Evolutionary conservation across 192 early-diverging fungal species (phyloP).

Genomic region (Pecoramyces ruminantium): DNA sequence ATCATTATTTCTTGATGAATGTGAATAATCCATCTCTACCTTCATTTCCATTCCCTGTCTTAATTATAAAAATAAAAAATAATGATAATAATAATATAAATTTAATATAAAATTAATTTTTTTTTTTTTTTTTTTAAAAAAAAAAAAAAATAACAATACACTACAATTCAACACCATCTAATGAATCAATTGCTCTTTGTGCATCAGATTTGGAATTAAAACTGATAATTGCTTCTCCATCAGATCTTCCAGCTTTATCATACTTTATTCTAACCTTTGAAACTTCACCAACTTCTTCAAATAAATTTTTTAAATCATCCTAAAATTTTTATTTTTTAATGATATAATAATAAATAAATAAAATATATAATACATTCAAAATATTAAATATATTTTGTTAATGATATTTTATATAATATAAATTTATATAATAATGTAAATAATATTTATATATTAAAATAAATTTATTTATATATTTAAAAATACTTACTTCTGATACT

Average conservation of each 20-base stretch:
- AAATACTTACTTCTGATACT: not conserved
- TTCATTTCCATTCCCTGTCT: not conserved
- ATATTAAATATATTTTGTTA: too few species aligned
- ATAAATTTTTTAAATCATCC: not conserved
- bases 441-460: too few species aligned
- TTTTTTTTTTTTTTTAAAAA: too few species aligned
- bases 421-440: too few species aligned
- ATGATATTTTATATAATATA: too few species aligned
- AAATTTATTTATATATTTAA: too few species aligned
- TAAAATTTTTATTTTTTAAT: not conserved
- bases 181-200: not conserved
- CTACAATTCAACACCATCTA: not conserved
- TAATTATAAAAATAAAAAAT: not conserved
- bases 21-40: not conserved
- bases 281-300: not conserved
- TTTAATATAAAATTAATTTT: too few species aligned
- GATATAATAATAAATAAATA: too few species aligned
- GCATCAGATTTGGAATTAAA: not conserved
- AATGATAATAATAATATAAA: not conserved
- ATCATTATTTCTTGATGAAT: not conserved
- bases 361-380: too few species aligned
- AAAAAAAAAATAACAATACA: too few species aligned
- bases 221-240: not conserved
- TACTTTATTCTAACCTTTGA: not conserved
- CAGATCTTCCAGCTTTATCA: not conserved